These are phyloP conservation scores for Lantana camara DNA, from an alignment of 257 asterid species.

Conservation along the genomic window DNA sequence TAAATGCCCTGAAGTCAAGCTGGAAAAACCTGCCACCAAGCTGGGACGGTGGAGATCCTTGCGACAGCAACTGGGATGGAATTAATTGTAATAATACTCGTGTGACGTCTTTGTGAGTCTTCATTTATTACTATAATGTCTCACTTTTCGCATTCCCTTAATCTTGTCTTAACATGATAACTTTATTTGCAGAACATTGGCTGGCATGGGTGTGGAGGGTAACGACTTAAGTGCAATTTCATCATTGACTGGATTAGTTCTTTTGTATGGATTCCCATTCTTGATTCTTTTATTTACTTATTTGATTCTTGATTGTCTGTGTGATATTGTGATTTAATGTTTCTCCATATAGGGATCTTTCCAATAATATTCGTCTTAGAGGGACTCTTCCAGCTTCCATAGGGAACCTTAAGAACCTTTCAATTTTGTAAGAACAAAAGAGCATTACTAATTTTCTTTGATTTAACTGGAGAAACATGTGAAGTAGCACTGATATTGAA, in stretches of 20 bases:
- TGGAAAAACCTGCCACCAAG: conserved; percentile 88
- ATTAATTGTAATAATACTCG: conserved; percentile 57
- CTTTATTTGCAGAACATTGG: conserved; percentile 54
- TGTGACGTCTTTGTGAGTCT: conserved; percentile 67
- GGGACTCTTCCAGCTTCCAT: conserved; percentile 78
- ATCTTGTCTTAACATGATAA: conserved; percentile 15
- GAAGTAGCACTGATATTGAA: conserved; percentile 13
- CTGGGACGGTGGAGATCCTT: conserved; percentile 86
- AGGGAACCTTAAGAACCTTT: conserved; percentile 68
- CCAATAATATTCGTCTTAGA: conserved; percentile 74
- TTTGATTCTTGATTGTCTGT: not conserved
- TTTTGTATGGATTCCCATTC: conserved; percentile 49
- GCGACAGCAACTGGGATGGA: conserved; percentile 81
- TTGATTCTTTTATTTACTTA: conserved; percentile 11
- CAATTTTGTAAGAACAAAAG: conserved; percentile 53
- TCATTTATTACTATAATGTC: not conserved
- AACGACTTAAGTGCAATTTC: conserved; percentile 61
- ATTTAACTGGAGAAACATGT: conserved; percentile 11
- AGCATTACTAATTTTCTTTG: conserved; percentile 3
- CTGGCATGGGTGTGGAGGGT: conserved; percentile 62
- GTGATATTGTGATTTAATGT: conserved; percentile 5
- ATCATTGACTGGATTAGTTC: conserved; percentile 54
- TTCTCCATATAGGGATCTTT: conserved; percentile 76
- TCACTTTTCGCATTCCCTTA: not conserved
- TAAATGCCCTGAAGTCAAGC: conserved; percentile 60